Conservation (phyloP, 192 early-diverging fungal species). For the Chytriomyces confervae region DNA sequence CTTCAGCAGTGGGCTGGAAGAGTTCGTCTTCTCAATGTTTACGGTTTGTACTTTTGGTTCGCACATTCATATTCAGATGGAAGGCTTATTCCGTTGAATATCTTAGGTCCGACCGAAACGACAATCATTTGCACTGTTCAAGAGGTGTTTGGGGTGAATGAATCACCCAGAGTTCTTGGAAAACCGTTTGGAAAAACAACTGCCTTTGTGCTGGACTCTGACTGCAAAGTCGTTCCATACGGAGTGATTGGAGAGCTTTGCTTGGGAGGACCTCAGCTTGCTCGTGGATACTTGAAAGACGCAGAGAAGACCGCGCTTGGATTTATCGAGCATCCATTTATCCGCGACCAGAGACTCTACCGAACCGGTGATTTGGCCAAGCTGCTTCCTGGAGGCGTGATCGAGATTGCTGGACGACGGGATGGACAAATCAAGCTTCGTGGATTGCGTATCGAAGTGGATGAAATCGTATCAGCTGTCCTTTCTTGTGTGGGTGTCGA, state of each 20-base stretch:
- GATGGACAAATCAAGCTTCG: constrained; percentile 48
- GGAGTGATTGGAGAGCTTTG: constrained; percentile 52
- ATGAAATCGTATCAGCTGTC: constrained; percentile 36
- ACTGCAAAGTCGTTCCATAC: constrained; percentile 37
- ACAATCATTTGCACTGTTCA: constrained; percentile 23
- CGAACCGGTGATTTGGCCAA: constrained; percentile 33
- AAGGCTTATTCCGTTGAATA: too few species aligned
- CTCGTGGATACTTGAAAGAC: constrained; percentile 48
- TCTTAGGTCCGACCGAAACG: constrained; percentile 36
- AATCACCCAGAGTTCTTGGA: constrained; percentile 30
- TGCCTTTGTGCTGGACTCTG: constrained; percentile 41
- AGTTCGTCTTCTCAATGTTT: constrained; percentile 35
- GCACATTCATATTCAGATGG: too few species aligned
- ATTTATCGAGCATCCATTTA: constrained; percentile 44
- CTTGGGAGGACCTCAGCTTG: constrained; percentile 51
- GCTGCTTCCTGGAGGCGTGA: constrained; percentile 22
- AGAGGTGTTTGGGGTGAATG: constrained; percentile 9
- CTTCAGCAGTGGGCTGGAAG: constrained; percentile 38
- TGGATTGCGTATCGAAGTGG: constrained; percentile 46
- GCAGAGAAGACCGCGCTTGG: constrained; percentile 44
- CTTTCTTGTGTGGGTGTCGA: constrained; percentile 1
- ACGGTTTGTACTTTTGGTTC: constrained; percentile 15
- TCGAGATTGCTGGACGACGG: constrained; percentile 40
- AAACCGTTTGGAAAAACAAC: constrained; percentile 23
- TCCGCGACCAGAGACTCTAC: constrained; percentile 16